Percentiles rank a stretch among this genome's conserved stretches.
phyloP scores from a whole-genome alignment of 208 protist species.

The Leishmania guyanensis region DNA sequence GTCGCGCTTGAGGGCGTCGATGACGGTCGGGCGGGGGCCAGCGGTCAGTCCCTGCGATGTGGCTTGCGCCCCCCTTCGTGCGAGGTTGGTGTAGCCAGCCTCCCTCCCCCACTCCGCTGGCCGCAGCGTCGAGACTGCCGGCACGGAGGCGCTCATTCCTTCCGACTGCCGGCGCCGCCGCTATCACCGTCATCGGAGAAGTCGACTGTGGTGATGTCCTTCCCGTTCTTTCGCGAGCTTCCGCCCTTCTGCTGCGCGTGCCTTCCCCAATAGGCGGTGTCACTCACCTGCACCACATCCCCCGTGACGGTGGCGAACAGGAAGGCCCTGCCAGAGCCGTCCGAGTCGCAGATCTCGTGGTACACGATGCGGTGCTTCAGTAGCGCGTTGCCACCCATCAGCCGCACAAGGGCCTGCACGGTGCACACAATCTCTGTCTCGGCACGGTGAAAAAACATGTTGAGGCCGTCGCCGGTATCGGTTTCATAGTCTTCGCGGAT shows the following conservation, averaged over 20 bases:
- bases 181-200: slow-evolving; percentile 11
- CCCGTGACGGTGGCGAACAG: slow-evolving; percentile 85
- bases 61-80: neutral
- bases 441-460: slow-evolving; percentile 74
- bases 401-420: slow-evolving; percentile 71
- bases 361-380: slow-evolving; percentile 84
- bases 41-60: neutral
- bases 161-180: neutral
- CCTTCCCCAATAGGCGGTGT: slow-evolving; percentile 17
- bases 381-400: slow-evolving; percentile 88
- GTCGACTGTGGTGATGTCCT: neutral
- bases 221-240: slow-evolving; percentile 12
- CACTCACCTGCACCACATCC: slow-evolving; percentile 80
- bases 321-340: slow-evolving; percentile 74
- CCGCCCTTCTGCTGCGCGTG: neutral
- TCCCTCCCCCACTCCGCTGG: neutral
- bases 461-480: slow-evolving; percentile 39
- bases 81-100: neutral
- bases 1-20: neutral
- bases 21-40: neutral
- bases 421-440: slow-evolving; percentile 81
- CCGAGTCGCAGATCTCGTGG: slow-evolving; percentile 86
- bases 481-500: slow-evolving; percentile 85
- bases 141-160: neutral
- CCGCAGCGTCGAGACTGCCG: neutral